Evolutionary conservation across 2,329 filamentous ascomycete species (phyloP), one percentile per base, ranked within the genome.

Genomic region (Aspergillus unguis): DNA sequence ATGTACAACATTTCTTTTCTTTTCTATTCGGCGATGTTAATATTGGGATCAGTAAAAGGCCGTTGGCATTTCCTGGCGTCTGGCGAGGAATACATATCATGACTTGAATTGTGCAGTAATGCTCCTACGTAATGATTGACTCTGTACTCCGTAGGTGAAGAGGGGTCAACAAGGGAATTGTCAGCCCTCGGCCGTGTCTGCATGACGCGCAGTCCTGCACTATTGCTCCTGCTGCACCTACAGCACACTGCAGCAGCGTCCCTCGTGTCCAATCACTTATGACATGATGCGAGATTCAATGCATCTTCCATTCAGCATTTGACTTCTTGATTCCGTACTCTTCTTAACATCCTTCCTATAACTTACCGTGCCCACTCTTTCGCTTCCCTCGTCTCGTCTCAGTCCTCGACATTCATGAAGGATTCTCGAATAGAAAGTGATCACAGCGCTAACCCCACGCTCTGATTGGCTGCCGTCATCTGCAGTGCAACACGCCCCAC

Each of bases 31-130:
- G 51, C 51, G 51, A 44, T 53, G 38, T 50, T 52, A 44, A 42
- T 53, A 32, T 53, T 42, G 54, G 56, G 53, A 53, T 56, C 48
- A 56, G 46, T 50, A 53, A 52, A 54, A 55, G 59, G 57, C 50
- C 54, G 51, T 61, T 58, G 58, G 61, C 61, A 62, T 62, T 60
- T 60, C 55, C 57, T 51, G 62, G 62, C 62, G 62, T 61, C 57
- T 55, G 54, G 62, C 50, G 26, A 44, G 58, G 57, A 48, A 52
- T 32, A 49, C 23, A 40, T 10, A 47, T 47, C 36, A 36, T 26
- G 11, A 11, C 47, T 52, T 37, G 37, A 32, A 25, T 44, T 42
- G 33, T 25, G 7, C 35, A 45, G 17, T 17, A 17, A 17, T 17
- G 17, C 17, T 17, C 17, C 17, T 17, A 17, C 17, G 17, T 17